Conservation (phyloP, 2,329 filamentous ascomycete genomes). For the Eutypa lata region DNA sequence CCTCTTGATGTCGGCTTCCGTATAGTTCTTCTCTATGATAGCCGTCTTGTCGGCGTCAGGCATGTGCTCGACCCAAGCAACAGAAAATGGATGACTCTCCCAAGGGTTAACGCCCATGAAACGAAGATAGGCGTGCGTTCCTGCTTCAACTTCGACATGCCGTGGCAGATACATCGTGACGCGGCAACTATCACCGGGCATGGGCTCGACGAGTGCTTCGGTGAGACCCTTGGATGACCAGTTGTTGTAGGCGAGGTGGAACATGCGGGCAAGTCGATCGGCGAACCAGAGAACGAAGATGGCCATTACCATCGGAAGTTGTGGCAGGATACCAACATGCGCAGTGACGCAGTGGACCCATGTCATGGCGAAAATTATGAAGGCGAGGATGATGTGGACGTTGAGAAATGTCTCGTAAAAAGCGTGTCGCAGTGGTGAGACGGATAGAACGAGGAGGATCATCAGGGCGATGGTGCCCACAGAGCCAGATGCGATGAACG, state of each 20-base stretch:
- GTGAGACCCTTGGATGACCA: slow-evolving; percentile 58
- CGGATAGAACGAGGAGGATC: slow-evolving; percentile 65
- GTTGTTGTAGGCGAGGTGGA: slow-evolving; percentile 64
- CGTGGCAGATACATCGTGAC: slow-evolving; percentile 69
- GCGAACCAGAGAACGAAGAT: slow-evolving; percentile 73
- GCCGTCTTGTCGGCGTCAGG: slow-evolving; percentile 35
- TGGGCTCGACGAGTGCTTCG: slow-evolving; percentile 62
- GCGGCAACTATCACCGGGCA: slow-evolving; percentile 67
- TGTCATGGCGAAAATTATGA: slow-evolving; percentile 65
- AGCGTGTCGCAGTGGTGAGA: slow-evolving; percentile 82
- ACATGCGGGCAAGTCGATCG: slow-evolving; percentile 65
- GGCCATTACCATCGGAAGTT: slow-evolving; percentile 71
- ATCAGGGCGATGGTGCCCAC: slow-evolving; percentile 60
- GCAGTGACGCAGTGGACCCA: slow-evolving; percentile 76
- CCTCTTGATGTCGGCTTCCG: slow-evolving; percentile 15
- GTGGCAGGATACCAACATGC: slow-evolving; percentile 63
- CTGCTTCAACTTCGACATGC: slow-evolving; percentile 63
- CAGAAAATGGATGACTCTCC: slow-evolving; percentile 77
- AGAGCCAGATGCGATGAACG: slow-evolving; percentile 65
- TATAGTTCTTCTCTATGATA: slow-evolving; percentile 35
- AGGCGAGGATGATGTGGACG: slow-evolving; percentile 73
- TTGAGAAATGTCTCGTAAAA: slow-evolving; percentile 98
- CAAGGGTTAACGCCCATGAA: slow-evolving; percentile 63
- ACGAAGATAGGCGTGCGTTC: slow-evolving; percentile 73
- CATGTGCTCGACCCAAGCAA: slow-evolving; percentile 67